phyloP scores from a whole-genome alignment of 1,139 yeast genomes.

The Suhomyces taliae region DNA sequence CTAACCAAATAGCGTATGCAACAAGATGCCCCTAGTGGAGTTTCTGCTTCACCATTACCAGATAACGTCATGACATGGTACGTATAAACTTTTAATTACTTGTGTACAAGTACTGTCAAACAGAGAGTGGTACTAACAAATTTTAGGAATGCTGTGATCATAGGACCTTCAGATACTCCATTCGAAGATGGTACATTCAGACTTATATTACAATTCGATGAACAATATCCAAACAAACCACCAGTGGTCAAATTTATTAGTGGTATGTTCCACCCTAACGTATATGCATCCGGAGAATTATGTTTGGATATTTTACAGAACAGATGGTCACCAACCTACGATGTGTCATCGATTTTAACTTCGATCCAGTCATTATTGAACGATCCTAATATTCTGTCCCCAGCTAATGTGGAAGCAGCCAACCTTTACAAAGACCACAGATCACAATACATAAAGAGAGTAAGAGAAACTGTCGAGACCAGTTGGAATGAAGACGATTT shows the following conservation, averaged over 20 bases:
- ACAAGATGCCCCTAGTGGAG: constrained; percentile 97
- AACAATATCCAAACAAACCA: constrained; percentile 96
- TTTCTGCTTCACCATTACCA: constrained; percentile 94
- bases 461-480: constrained; percentile 88
- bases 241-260: constrained; percentile 88
- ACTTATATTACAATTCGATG: constrained; percentile 84
- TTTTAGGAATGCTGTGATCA: constrained; percentile 83
- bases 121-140: constrained; percentile 9
- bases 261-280: constrained; percentile 98
- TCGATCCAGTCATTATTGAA: constrained; percentile 83
- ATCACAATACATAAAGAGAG: constrained; percentile 87
- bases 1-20: constrained; percentile 70
- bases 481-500: constrained; percentile 72
- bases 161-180: constrained; percentile 97
- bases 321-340: constrained; percentile 98
- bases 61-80: constrained; percentile 95
- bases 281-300: constrained; percentile 91
- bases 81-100: constrained; percentile 12
- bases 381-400: constrained; percentile 95
- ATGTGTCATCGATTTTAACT: constrained; percentile 94
- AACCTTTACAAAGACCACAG: constrained; percentile 93
- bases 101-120: not conserved
- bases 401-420: constrained; percentile 98
- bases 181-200: constrained; percentile 98
- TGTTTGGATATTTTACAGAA: constrained; percentile 95